Evolutionary conservation across 75 land plant genomes (phyloP).

Genomic region (Adiantum capillusveneris): DNA sequence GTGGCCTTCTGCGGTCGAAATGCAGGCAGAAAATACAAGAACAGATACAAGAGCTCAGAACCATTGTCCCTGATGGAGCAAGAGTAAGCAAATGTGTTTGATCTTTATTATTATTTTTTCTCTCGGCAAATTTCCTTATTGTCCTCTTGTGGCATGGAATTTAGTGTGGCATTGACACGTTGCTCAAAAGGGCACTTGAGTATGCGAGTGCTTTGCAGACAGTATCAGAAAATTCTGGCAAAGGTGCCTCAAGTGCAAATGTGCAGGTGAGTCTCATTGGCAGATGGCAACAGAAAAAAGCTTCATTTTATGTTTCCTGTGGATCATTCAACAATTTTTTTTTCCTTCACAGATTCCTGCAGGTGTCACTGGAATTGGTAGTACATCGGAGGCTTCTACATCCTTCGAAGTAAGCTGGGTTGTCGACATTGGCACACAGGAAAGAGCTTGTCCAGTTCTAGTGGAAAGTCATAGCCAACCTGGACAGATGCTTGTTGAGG

Average conservation of each 20-base stretch:
- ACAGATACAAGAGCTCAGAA: slow-evolving; percentile 48
- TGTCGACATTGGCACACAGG: slow-evolving; percentile 28
- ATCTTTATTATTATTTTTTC: background rate
- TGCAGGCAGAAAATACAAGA: slow-evolving; percentile 71
- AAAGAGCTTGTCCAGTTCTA: slow-evolving; percentile 41
- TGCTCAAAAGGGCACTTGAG: slow-evolving; percentile 43
- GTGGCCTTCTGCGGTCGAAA: slow-evolving; percentile 39
- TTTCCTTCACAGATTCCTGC: too few relatives aligned
- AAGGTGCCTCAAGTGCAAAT: too few relatives aligned
- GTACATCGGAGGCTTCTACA: too few relatives aligned
- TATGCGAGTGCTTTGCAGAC: slow-evolving; percentile 27
- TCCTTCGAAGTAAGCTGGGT: slow-evolving; percentile 49
- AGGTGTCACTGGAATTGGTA: too few relatives aligned
- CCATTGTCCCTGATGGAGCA: slow-evolving; percentile 55
- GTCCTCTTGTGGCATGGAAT: background rate
- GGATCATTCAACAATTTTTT: too few relatives aligned
- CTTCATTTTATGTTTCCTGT: too few relatives aligned
- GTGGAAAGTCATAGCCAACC: slow-evolving; percentile 57
- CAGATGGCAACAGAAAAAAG: too few relatives aligned
- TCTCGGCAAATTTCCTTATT: background rate
- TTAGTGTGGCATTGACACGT: slow-evolving; percentile 69
- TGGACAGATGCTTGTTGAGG: slow-evolving; percentile 77
- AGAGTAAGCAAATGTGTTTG: slow-evolving; percentile 26
- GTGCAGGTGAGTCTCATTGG: too few relatives aligned
- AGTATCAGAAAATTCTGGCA: background rate